phyloP scores from a whole-genome alignment of 345 rosid genomes.

The Euphorbia lathyris region DNA sequence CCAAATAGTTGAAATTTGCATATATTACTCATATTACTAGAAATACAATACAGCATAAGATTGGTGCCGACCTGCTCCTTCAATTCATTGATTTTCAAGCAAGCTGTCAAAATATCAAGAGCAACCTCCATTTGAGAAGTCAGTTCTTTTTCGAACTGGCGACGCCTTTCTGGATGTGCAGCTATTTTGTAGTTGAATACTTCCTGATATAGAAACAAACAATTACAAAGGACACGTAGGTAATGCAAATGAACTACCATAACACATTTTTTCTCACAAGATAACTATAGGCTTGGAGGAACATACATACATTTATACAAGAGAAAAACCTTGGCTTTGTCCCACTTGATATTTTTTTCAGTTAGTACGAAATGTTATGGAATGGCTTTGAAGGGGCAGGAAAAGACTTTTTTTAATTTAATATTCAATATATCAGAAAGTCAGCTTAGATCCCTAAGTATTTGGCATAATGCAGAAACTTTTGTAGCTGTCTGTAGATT shows the following conservation, averaged over 20 bases:
- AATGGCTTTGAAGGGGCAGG: neutral
- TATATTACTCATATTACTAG: neutral
- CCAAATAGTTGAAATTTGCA: neutral
- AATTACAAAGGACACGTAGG: constrained; percentile 1
- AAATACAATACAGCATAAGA: constrained; percentile 5
- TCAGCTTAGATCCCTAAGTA: neutral
- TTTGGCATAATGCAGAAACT: constrained; percentile 7
- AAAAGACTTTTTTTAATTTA: neutral
- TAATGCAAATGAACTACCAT: neutral
- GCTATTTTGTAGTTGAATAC: constrained; percentile 94
- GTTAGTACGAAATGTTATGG: neutral
- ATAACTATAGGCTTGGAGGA: neutral
- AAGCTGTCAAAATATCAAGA: constrained; percentile 73
- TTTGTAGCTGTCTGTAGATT: neutral
- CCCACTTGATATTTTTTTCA: neutral
- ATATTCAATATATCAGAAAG: constrained; percentile 1
- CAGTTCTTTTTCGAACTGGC: constrained; percentile 89
- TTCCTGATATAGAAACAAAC: constrained; percentile 52
- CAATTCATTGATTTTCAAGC: constrained; percentile 70
- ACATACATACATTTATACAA: constrained; percentile 1
- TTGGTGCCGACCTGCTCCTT: constrained; percentile 74
- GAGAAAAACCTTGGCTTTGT: constrained; percentile 2
- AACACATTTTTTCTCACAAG: neutral
- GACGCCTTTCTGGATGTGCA: constrained; percentile 95
- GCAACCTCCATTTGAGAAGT: constrained; percentile 82